These are phyloP conservation scores for Sphaerosporella brunnea DNA, from an alignment of 495 filamentous ascomycete species.

Conservation along the genomic window DNA sequence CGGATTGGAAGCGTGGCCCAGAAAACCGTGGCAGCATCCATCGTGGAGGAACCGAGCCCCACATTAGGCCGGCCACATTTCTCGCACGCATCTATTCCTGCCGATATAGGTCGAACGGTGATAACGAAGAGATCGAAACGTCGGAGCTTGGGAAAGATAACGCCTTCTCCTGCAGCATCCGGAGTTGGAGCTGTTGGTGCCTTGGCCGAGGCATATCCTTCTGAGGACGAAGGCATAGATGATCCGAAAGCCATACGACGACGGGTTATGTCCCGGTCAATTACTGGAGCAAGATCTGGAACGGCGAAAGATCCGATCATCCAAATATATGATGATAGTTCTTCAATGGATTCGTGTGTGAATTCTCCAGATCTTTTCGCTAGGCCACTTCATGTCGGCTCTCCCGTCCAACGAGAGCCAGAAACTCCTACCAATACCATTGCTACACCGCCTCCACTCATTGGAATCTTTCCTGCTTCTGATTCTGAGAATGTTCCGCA, in stretches of 20 bases:
- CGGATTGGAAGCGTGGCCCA: constrained; percentile 12
- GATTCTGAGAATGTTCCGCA: no score
- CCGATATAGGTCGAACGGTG: constrained; percentile 8
- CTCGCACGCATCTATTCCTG: constrained; percentile 15
- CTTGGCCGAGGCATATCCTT: constrained; percentile 1
- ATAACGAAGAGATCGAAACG: background rate
- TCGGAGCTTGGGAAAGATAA: background rate
- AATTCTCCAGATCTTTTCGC: constrained; percentile 15
- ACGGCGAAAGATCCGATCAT: constrained; percentile 9
- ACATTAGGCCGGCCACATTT: constrained; percentile 11
- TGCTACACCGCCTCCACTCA: constrained; percentile 12
- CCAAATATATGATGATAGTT: constrained; percentile 12
- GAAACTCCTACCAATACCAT: constrained; percentile 14
- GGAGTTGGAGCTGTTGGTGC: background rate
- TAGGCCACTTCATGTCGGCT: constrained; percentile 7
- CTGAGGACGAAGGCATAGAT: background rate
- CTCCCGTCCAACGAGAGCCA: constrained; percentile 1
- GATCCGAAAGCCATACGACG: constrained; percentile 11
- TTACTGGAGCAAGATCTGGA: no score
- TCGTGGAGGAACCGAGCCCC: constrained; percentile 13
- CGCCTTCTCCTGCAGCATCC: constrained; percentile 2
- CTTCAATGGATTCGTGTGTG: background rate
- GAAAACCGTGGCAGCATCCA: constrained; percentile 13
- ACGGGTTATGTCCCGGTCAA: constrained; percentile 8
- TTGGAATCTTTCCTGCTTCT: constrained; percentile 13